These are phyloP conservation scores for Pinguiococcus pyrenoidosus DNA, from an alignment of 108 stramenopile species.

Conservation along the genomic window DNA sequence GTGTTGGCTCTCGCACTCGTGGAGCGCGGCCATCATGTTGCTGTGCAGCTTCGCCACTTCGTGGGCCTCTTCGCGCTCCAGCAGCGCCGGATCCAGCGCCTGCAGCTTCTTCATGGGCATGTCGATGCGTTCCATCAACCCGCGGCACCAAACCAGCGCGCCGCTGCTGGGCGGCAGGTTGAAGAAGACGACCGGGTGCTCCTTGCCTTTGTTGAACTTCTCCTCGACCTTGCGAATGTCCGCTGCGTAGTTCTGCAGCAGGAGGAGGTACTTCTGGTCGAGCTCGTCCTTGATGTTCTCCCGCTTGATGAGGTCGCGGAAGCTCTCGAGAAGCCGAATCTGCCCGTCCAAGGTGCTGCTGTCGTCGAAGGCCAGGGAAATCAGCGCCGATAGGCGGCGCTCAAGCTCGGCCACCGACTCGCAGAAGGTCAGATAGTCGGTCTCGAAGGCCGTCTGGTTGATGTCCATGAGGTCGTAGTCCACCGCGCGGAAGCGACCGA, in stretches of 20 bases:
- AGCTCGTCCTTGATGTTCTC: slow-evolving; percentile 29
- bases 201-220: slow-evolving; percentile 10
- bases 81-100: slow-evolving; percentile 13
- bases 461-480: slow-evolving; percentile 20
- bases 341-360: slow-evolving; percentile 19
- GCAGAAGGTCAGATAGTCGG: slow-evolving; percentile 26
- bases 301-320: slow-evolving; percentile 15
- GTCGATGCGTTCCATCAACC: slow-evolving; percentile 20
- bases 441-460: slow-evolving; percentile 23
- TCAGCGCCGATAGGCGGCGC: slow-evolving; percentile 17
- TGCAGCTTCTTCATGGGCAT: slow-evolving; percentile 30
- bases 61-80: slow-evolving; percentile 31
- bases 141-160: slow-evolving; percentile 30
- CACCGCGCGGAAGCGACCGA: slow-evolving; percentile 3
- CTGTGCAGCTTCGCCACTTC: slow-evolving; percentile 31
- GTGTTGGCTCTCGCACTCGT: slow-evolving; percentile 23
- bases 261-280: slow-evolving; percentile 19
- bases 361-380: slow-evolving; percentile 35
- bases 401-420: slow-evolving; percentile 32
- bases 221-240: slow-evolving; percentile 14
- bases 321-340: slow-evolving; percentile 31
- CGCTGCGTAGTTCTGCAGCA: slow-evolving; percentile 13
- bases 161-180: slow-evolving; percentile 38
- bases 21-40: slow-evolving; percentile 16
- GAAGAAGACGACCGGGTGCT: slow-evolving; percentile 11